Evolutionary conservation across 2,329 filamentous ascomycete genomes (phyloP).

Genomic region (Penicillium hordei): DNA sequence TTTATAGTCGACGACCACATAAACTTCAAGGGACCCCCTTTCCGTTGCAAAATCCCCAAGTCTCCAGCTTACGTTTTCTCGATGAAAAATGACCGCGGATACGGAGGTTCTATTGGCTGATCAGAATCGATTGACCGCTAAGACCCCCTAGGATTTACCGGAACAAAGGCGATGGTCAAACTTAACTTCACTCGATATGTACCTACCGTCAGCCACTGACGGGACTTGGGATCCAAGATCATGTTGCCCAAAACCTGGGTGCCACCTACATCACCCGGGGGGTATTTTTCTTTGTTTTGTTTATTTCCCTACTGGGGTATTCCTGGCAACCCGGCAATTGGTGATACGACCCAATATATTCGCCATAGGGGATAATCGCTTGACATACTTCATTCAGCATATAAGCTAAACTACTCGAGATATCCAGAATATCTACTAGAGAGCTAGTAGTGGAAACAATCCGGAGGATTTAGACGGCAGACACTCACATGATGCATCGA

Average conservation of each 20-base stretch:
- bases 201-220: neutral
- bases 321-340: neutral
- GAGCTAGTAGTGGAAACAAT: no score
- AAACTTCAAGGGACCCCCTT: neutral
- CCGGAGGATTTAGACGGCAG: no score
- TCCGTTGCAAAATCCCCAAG: neutral
- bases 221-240: neutral
- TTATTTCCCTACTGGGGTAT: neutral
- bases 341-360: neutral
- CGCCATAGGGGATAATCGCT: no score
- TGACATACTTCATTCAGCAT: no score
- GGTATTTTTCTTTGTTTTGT: neutral
- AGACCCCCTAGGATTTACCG: neutral
- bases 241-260: neutral
- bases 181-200: neutral
- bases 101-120: neutral
- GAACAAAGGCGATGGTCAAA: neutral
- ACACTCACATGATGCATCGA: no score
- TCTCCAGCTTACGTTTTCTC: neutral
- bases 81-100: neutral
- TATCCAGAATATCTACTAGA: no score
- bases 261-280: neutral
- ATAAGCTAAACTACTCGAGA: no score
- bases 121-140: neutral
- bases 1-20: neutral